Evolutionary conservation across 1,139 yeast genomes (phyloP), one percentile per base, ranked within the genome.

Genomic region (Blastobotrys aristatus): DNA sequence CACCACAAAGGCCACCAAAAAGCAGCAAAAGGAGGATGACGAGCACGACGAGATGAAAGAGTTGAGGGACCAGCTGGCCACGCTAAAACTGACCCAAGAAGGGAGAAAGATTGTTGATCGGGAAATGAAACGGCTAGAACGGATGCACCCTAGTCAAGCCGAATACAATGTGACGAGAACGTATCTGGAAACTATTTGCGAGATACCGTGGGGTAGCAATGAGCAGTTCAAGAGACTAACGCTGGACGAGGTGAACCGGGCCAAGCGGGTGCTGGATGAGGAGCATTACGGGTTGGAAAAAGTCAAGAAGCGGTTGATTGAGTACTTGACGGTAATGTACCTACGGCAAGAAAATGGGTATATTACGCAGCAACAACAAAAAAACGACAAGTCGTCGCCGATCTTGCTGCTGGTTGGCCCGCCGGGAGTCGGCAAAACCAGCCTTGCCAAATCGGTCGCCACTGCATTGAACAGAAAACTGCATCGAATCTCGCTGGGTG

Each of bases 371-470:
- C 18, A 31, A 2, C 27, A 27, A 13, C 16, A 14, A 14, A 35
- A 13, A 46, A 68, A 67, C 16, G 67, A 67, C 35, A 70, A 68
- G 35, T 76, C 92, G 5, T 76, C 92, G 6, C 92, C 95, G 24
- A 87, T 88, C 43, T 72, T 90, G 40, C 75, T 88, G 66, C 72
- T 90, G 50, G 89, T 89, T 2, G 97, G 97, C 0, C 97, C 97
- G 8, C 97, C 97, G 0, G 97, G 97, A 41, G 95, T 89, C 6
- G 97, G 97, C 35, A 89, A 89, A 63, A 89, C 97, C 0, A 86
- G 96, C 2, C 72, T 89, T 51, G 96, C 96, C 2, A 82, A 82
- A 61, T 84, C 95, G 0, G 80, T 89, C 46, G 96, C 97, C 1
- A 72, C 75, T n/a, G 79, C 95, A 1, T 69, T 89, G 53, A 85